A percentile compares a stretch with the other conserved stretches of the same genome.
phyloP scores from a whole-genome alignment of 345 rosid genomes.

The Pistacia vera region DNA sequence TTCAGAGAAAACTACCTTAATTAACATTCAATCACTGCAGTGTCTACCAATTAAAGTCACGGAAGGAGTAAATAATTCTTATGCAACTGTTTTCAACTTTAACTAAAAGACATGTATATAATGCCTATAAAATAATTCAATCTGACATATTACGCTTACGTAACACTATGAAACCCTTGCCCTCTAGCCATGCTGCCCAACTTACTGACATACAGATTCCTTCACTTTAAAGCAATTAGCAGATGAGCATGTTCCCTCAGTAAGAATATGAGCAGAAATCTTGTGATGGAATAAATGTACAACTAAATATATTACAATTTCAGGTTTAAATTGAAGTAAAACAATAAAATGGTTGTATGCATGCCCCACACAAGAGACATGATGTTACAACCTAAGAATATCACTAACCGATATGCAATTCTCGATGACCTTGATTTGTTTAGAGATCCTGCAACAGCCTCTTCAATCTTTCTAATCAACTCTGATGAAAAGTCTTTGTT shows the following conservation, averaged over 20 bases:
- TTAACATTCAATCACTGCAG: background rate
- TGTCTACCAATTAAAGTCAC: background rate
- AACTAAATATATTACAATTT: slow-evolving; percentile 7
- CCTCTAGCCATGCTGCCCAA: background rate
- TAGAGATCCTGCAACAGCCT: slow-evolving; percentile 64
- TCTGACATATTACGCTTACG: background rate
- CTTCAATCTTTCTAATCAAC: slow-evolving; percentile 83
- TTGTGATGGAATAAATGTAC: background rate
- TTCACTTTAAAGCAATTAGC: background rate
- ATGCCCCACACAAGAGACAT: slow-evolving; percentile 8
- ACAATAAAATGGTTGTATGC: background rate
- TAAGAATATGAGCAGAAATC: background rate
- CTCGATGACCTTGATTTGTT: slow-evolving; percentile 60
- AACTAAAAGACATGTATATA: background rate
- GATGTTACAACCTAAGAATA: slow-evolving; percentile 2
- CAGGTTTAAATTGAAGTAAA: slow-evolving; percentile 7
- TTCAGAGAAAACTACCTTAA: background rate
- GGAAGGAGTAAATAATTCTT: background rate
- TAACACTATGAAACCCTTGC: background rate
- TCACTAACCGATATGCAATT: slow-evolving; percentile 51
- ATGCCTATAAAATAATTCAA: no score
- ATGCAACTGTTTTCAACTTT: background rate
- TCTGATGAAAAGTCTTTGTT: slow-evolving; percentile 62
- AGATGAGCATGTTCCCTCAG: background rate
- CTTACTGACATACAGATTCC: background rate